These are phyloP conservation scores for Nemania sp. DNA, from an alignment of 2,329 filamentous ascomycete species.

Conservation along the genomic window DNA sequence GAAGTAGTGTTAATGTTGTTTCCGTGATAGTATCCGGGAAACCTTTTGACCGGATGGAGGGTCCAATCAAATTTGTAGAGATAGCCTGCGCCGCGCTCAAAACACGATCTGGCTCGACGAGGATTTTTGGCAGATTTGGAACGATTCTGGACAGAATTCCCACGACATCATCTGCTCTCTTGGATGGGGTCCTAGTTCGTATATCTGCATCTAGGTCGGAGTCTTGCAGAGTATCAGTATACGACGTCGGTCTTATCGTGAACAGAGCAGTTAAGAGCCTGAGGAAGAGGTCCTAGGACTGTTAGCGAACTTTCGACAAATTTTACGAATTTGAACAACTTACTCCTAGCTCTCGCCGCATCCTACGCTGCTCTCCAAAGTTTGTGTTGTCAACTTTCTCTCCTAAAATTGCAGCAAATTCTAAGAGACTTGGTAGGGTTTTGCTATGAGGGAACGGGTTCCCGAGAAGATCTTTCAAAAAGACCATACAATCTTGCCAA, in stretches of 20 bases:
- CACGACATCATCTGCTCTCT: conserved; percentile 74
- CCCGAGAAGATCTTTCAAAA: conserved; percentile 83
- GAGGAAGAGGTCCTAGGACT: conserved; percentile 77
- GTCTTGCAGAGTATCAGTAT: conserved; percentile 57
- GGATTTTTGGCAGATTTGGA: conserved; percentile 77
- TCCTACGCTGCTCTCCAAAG: conserved; percentile 90
- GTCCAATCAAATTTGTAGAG: conserved; percentile 79
- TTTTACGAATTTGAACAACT: conserved; percentile 48
- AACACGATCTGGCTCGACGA: conserved; percentile 85
- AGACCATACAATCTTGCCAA: conserved; percentile 91
- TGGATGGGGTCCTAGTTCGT: conserved; percentile 41
- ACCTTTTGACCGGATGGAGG: conserved; percentile 77
- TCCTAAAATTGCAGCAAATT: conserved; percentile 86
- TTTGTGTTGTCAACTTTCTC: conserved; percentile 98
- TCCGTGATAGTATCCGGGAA: conserved; percentile 85
- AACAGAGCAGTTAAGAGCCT: conserved; percentile 91
- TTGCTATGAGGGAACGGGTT: conserved; percentile 96
- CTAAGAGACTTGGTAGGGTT: conserved; percentile 80
- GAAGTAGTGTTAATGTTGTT: conserved; percentile 71
- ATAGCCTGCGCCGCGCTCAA: conserved; percentile 77
- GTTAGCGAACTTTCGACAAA: conserved; percentile 34
- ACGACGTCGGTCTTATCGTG: conserved; percentile 79
- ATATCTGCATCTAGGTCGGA: conserved; percentile 45
- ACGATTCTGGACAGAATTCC: conserved; percentile 78
- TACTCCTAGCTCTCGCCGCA: conserved; percentile 87